Evolutionary conservation across 1,139 yeast species (phyloP).

Genomic region (Geotrichum carabidarum): DNA sequence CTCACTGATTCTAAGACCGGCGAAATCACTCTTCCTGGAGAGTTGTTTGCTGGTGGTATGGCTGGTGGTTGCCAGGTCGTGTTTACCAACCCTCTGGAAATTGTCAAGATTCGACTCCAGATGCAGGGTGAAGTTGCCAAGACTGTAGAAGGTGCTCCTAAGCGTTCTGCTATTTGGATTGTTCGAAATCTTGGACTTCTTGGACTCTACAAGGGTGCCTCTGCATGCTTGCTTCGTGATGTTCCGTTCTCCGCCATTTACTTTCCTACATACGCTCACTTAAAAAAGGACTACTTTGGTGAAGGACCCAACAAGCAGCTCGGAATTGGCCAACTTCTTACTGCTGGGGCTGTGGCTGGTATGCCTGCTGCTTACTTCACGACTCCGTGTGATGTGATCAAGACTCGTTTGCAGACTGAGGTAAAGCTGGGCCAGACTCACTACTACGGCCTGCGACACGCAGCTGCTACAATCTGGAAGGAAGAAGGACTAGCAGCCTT

Average conservation of each 20-base stretch:
- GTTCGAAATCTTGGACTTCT: constrained; percentile 71
- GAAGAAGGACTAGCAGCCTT: constrained; percentile 84
- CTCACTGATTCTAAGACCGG: constrained; percentile 53
- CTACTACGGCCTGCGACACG: constrained; percentile 72
- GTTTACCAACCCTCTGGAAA: constrained; percentile 93
- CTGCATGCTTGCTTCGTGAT: constrained; percentile 91
- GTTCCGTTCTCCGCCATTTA: constrained; percentile 96
- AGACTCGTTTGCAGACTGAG: constrained; percentile 89
- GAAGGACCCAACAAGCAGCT: constrained; percentile 70
- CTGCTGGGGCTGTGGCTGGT: constrained; percentile 93
- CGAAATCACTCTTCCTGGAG: constrained; percentile 59
- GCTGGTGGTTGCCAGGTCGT: constrained; percentile 97
- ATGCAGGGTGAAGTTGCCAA: constrained; percentile 72
- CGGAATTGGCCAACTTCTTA: constrained; percentile 74
- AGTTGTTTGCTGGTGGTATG: constrained; percentile 79
- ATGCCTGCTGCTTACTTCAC: constrained; percentile 96
- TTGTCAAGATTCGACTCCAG: constrained; percentile 90
- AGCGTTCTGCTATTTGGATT: constrained; percentile 62
- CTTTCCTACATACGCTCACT: constrained; percentile 94
- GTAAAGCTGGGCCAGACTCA: constrained; percentile 69
- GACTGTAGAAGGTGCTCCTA: constrained; percentile 41
- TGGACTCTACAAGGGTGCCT: constrained; percentile 88
- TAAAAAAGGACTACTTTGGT: constrained; percentile 73
- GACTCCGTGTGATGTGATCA: constrained; percentile 94
- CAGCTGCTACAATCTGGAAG: constrained; percentile 62